Conservation (phyloP, 176 grass and related monocot species). For the maize (Zea mays) region Zm-B73-REFERENCE-NAM-5.0 NC_050105.1:108700501-108701000, state of each 20-base stretch:
- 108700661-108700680: slow-evolving; percentile 65
- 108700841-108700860: slow-evolving; percentile 43
- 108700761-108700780: slow-evolving; percentile 63
- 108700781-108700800: slow-evolving; percentile 51
- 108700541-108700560: neutral
- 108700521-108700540: neutral
- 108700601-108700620: slow-evolving; percentile 17
- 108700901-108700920: slow-evolving; percentile 34
- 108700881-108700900: slow-evolving; percentile 39
- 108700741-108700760: slow-evolving; percentile 60
- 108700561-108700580: neutral
- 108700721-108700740: slow-evolving; percentile 60
- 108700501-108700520: neutral
- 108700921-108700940: slow-evolving; percentile 24
- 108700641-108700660: slow-evolving; percentile 66
- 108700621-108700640: slow-evolving; percentile 75
- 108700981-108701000: slow-evolving; percentile 41
- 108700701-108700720: slow-evolving; percentile 62
- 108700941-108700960: slow-evolving; percentile 16
- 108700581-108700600: neutral
- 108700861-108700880: slow-evolving; percentile 30
- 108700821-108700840: slow-evolving; percentile 44
- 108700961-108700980: slow-evolving; percentile 47
- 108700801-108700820: slow-evolving; percentile 79
- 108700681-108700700: slow-evolving; percentile 67